A percentile compares a stretch with the other conserved stretches of the same genome.
These are phyloP conservation scores for Suhomyces coccinellae DNA, from an alignment of 1,139 yeast species.

Conservation along the genomic window DNA sequence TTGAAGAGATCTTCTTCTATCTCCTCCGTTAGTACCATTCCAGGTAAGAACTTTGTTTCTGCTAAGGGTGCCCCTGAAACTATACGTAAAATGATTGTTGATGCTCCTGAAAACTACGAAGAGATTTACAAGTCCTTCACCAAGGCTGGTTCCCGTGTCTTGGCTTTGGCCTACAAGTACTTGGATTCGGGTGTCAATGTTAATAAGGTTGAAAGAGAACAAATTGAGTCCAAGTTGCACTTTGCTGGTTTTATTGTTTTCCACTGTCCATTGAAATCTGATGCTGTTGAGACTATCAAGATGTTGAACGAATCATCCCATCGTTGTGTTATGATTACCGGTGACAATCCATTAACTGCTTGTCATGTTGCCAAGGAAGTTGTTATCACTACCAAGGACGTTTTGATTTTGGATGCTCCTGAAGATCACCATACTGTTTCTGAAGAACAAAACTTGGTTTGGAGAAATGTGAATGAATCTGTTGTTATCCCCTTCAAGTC, in stretches of 20 bases:
- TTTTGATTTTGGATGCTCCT: constrained; percentile 83
- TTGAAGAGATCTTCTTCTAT: constrained; percentile 93
- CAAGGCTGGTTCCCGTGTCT: constrained; percentile 93
- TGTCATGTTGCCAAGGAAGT: constrained; percentile 97
- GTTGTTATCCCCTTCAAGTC: constrained; percentile 68
- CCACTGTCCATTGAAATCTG: constrained; percentile 94
- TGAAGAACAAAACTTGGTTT: constrained; percentile 61
- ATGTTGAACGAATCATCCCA: constrained; percentile 96
- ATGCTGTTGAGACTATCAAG: constrained; percentile 84
- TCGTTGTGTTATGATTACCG: constrained; percentile 96
- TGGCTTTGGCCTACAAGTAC: constrained; percentile 86
- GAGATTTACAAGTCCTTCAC: constrained; percentile 87
- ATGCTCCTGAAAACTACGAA: constrained; percentile 79
- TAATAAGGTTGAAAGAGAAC: constrained; percentile 63
- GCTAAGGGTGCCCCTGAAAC: constrained; percentile 99
- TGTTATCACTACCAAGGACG: constrained; percentile 75
- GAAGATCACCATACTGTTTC: constrained; percentile 60
- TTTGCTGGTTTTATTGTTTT: constrained; percentile 95
- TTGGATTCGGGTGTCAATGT: constrained; percentile 55
- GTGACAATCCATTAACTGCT: constrained; percentile 98
- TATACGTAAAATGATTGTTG: constrained; percentile 69
- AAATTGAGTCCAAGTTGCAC: constrained; percentile 67
- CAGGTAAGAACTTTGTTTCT: constrained; percentile 69
- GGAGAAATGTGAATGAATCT: constrained; percentile 85
- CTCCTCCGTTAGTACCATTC: constrained; percentile 55